Evolutionary conservation across 371 early-diverging fungal species (phyloP), one percentile per base, ranked within the genome.

Genomic region (Mortierella sp.): DNA sequence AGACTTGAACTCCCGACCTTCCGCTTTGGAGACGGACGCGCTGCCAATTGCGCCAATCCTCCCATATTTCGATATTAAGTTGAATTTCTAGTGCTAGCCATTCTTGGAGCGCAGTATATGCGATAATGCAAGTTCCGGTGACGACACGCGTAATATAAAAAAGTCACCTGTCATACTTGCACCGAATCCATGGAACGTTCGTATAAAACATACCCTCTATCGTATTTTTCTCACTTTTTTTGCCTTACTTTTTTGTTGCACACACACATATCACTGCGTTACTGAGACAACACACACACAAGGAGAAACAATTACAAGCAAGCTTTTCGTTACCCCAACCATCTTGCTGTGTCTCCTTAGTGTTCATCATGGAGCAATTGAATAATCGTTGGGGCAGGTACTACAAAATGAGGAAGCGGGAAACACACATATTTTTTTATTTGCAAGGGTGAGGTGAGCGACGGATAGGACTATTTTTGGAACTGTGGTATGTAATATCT

Each of bases 21-120:
- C 42, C 42, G 42, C 42, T 38, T 38, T 38, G 42, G 42, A 38
- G 42, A 38, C 42, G 89, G 88, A 91, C 90, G 91, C 92, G 90
- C 91, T 92, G 88, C 92, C 92, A 82, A 90, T 90, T 92, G 88
- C 91, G 90, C 89, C 89, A 90, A 88, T 82, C 80, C 89, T 88
- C 88, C 88, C 13, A 58, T 58, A 58, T 58, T 58, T 58, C 57
- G 14, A n/a, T 58, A 58, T 48, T 48, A 1, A 8, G 13, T 48
- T 48, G 9, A 58, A n/a, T 28, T 58, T 58, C 24, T 9, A 1
- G 28, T 28, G 7, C 8, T n/a, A 28, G 0, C 3, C 0, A 28
- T 58, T 58, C 10, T 26, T 26, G 3, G 1, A 0, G 0, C 13
- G 3, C 28, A 58, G 14, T 28, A 58, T 28, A 10, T 28, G 4